These are phyloP conservation scores for Alternaria burnsii DNA, from an alignment of 2,329 filamentous ascomycete genomes.

Conservation along the genomic window DNA sequence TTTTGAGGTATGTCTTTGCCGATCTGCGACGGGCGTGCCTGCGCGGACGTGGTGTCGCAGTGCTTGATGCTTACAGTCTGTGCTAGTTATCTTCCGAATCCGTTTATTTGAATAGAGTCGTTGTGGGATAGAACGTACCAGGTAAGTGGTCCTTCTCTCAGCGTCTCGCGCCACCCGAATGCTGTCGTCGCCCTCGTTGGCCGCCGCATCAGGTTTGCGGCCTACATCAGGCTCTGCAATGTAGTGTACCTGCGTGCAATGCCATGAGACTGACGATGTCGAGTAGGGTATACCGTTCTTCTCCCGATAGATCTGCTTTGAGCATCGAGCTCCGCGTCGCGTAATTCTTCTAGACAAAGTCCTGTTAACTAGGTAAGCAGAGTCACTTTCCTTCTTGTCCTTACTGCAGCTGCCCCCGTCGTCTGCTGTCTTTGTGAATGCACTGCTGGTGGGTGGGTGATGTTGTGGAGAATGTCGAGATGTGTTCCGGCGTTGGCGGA, in stretches of 20 bases:
- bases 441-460: background rate
- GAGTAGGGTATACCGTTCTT: constrained; percentile 37
- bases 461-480: constrained; percentile 3
- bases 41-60: constrained; percentile 8
- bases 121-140: constrained; percentile 39
- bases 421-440: background rate
- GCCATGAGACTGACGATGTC: constrained; percentile 14
- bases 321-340: constrained; percentile 39
- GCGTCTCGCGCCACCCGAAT: constrained; percentile 1
- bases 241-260: background rate
- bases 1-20: constrained; percentile 46
- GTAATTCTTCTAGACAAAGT: constrained; percentile 36
- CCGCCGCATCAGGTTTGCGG: background rate
- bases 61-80: constrained; percentile 32
- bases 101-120: constrained; percentile 37
- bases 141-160: constrained; percentile 28
- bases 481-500: constrained; percentile 9
- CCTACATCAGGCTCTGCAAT: background rate
- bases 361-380: constrained; percentile 47
- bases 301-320: constrained; percentile 44
- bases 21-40: constrained; percentile 14
- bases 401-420: constrained; percentile 1
- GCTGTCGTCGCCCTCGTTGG: background rate
- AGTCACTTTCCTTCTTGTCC: constrained; percentile 6
- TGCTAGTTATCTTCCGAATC: constrained; percentile 38